A percentile compares a stretch with the other conserved stretches of the same genome.
Evolutionary conservation across 2,329 filamentous ascomycete genomes (phyloP).

Genomic region (Diaporthe eres): DNA sequence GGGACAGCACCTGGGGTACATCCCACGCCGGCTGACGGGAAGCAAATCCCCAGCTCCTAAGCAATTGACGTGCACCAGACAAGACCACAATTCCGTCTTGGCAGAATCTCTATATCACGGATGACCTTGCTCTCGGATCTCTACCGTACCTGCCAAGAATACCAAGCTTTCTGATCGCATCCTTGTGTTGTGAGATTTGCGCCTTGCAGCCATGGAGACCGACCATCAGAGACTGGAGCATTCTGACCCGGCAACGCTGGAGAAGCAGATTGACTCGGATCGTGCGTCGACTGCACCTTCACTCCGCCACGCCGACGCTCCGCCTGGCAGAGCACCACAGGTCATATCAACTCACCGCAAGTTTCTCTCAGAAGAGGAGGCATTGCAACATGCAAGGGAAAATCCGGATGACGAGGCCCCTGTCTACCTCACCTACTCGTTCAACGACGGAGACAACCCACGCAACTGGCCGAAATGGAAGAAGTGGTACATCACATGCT

Average conservation of each 20-base stretch:
- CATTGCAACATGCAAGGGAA: slow-evolving; percentile 16
- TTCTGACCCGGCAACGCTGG: slow-evolving; percentile 18
- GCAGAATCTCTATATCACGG: not conserved
- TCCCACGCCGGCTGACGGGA: not conserved
- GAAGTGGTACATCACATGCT: slow-evolving; percentile 37
- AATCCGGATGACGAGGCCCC: slow-evolving; percentile 14
- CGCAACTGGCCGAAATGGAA: slow-evolving; percentile 30
- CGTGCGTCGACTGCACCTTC: not conserved
- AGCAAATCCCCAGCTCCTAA: not conserved
- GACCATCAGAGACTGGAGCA: not conserved
- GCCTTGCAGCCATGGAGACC: not conserved
- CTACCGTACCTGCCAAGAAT: not conserved
- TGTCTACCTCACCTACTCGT: slow-evolving; percentile 26
- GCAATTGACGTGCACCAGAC: not conserved
- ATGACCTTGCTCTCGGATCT: not conserved
- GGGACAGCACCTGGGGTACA: not conserved
- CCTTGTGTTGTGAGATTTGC: not conserved
- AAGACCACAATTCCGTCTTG: not conserved
- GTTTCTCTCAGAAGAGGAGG: slow-evolving; percentile 24
- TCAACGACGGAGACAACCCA: slow-evolving; percentile 30
- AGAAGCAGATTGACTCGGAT: slow-evolving; percentile 13
- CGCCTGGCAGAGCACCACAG: not conserved
- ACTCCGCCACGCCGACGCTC: not conserved
- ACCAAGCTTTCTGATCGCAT: slow-evolving; percentile 14
- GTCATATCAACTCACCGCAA: not conserved